Conservation (phyloP, 768 basidiomycete genomes). For the Boletus sensibilis region DNA sequence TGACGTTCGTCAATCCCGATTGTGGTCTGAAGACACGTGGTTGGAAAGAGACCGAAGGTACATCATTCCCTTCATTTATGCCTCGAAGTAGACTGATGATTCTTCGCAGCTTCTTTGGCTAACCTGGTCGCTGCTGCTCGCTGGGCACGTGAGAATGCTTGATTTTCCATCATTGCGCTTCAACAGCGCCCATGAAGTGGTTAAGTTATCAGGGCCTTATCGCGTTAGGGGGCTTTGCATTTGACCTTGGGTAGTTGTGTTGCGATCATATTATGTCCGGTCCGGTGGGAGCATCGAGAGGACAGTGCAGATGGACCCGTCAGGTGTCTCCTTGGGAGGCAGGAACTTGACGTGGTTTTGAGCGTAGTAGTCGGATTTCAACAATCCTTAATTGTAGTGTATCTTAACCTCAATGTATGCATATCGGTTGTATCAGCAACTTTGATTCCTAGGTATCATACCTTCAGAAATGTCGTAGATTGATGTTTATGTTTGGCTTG, state of each 20-base stretch:
- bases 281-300: constrained; percentile 19
- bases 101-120: constrained; percentile 57
- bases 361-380: constrained; percentile 69
- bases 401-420: constrained; percentile 15
- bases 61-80: constrained; percentile 8
- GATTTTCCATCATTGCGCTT: constrained; percentile 65
- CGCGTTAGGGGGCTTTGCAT: constrained; percentile 33
- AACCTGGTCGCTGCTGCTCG: constrained; percentile 91
- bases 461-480: not conserved
- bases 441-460: not conserved
- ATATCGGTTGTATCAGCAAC: not conserved
- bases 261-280: constrained; percentile 29
- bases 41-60: constrained; percentile 94
- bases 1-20: constrained; percentile 94
- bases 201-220: constrained; percentile 50
- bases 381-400: constrained; percentile 58
- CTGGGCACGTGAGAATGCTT: constrained; percentile 86
- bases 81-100: constrained; percentile 7
- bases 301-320: constrained; percentile 20
- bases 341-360: constrained; percentile 32
- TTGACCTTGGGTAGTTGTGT: constrained; percentile 59
- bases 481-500: not conserved
- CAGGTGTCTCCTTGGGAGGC: constrained; percentile 25
- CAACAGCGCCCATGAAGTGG: constrained; percentile 84
- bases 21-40: constrained; percentile 99